Base-by-base conservation (phyloP, 495 filamentous ascomycete genomes). In the Sabuloglossum arenarium region DNA sequence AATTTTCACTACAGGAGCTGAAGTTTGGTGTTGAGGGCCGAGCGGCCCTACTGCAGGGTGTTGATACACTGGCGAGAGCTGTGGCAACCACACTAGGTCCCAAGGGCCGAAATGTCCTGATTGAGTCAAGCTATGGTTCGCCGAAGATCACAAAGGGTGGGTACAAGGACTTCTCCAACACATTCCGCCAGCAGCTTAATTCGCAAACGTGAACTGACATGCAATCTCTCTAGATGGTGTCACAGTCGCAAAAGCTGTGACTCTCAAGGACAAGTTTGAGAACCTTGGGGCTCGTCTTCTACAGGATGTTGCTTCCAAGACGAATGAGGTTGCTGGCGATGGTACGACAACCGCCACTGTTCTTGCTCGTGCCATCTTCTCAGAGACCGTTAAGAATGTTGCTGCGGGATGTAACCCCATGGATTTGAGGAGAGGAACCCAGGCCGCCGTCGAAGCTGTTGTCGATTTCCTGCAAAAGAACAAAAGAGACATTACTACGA, bases 351-450 rank as follows among this genome's bases (percentile, higher is more conserved):
- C 88, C 56, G 91, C 91, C 59, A 98, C 91, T 56, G 89, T 95
- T 64, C 85, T 98, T 53, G 93, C 88, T 62, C 87, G 90, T 63
- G 87, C 90, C 66, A 98, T 98, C 75, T 98, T 98, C 79, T 91
- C 91, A 69, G 93, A 97, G 78, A 96, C 89, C 47, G 91, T 97
- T 66, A 97, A 97, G 82, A 98, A 98, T 70, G 91, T 98, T 61
- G 91, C 91, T 61, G 93, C 91, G 57, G 91, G 91, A 61, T 98
- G 93, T 83, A 98, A 97, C 75, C 91, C 91, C 58, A 98, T 98
- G 91, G 91, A 98, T 69, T 80, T 98, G 61, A 81, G 91, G 66
- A 80, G 91, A 62, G 91, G 91, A 67, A 96, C 89, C 60, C 91
- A 98, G 73, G 86, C 90, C 61, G 91, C 90, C 46, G 90, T 97